Base-by-base conservation (phyloP, 2,329 filamentous ascomycete genomes). In the Xylariaceae sp. region DNA sequence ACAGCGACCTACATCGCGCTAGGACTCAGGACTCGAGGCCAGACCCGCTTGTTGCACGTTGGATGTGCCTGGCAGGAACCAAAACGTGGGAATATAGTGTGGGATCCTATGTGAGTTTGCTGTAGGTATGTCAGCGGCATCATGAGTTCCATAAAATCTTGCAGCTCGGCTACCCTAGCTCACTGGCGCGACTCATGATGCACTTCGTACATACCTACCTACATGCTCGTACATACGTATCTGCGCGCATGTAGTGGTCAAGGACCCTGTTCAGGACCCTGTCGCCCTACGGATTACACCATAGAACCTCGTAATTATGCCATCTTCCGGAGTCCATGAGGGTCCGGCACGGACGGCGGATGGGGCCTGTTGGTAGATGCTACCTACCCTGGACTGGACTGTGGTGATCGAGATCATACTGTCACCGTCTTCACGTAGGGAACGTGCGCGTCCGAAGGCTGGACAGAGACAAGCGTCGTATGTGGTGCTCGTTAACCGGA, bases 81-180 rank as follows among this genome's bases (percentile, higher is more conserved):
- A 37, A 57, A 63, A 55, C 59, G 54, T 61, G 59, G 61, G 51
- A 52, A 57, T 51, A 30, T n/a, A 35, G 37, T 42, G 11, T 13
- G 37, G 37, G 11, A 42, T 42, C 45, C 35, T 34, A 56, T 55
- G 56, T 57, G 47, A 39, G 54, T 55, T 47, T n/a, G 59, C 54
- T 51, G 56, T n/a, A n/a, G n/a, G n/a, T 55, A 55, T 57, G 56
- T 51, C 59, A 56, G 49, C 58, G 55, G 30, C 61, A 50, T 39
- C 53, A 30, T 53, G 23, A 23, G 42, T 52, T 34, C 54, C 57
- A 55, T 45, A 18, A 52, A 55, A 37, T 44, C 50, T 15, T 60
- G 54, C 60, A 62, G 57, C 57, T 56, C 61, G 55, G 55, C 53
- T 52, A 51, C 58, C 23, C 53, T 44, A 59, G 51, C 51, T 47